phyloP scores from a whole-genome alignment of 1,284 basidiomycete genomes.

The Trichosporon faecale region DNA sequence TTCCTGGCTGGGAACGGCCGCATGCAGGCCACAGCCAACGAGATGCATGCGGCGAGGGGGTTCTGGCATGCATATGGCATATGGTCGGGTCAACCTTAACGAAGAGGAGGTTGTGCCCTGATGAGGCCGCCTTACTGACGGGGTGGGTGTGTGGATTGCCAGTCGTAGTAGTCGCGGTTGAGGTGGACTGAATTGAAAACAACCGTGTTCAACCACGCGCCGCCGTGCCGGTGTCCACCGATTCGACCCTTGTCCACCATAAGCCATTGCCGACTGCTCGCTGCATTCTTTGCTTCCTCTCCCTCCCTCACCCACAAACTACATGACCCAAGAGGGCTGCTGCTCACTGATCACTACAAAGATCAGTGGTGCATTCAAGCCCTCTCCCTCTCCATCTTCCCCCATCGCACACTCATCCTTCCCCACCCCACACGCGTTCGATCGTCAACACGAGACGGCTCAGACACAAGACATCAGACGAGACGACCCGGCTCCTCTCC shows the following conservation, averaged over 20 bases:
- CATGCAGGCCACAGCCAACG: neutral
- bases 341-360: neutral
- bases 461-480: no score
- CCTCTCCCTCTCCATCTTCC: neutral
- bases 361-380: slow-evolving; percentile 3
- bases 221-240: neutral
- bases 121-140: neutral
- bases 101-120: neutral
- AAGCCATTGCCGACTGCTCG: neutral
- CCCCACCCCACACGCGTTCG: neutral
- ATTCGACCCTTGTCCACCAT: neutral
- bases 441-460: neutral
- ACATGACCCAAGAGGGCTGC: slow-evolving; percentile 1
- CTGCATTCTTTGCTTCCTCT: neutral
- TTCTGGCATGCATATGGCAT: no score
- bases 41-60: neutral
- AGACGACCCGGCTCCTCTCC: neutral
- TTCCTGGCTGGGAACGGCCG: no score
- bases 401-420: neutral
- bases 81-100: neutral
- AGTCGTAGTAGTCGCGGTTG: neutral
- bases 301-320: neutral
- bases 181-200: neutral
- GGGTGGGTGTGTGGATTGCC: neutral
- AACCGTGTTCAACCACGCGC: neutral